Percentiles rank a stretch among this genome's conserved stretches.
These are phyloP conservation scores for Talaromyces verruculosus DNA, from an alignment of 2,329 filamentous ascomycete genomes.

Conservation along the genomic window DNA sequence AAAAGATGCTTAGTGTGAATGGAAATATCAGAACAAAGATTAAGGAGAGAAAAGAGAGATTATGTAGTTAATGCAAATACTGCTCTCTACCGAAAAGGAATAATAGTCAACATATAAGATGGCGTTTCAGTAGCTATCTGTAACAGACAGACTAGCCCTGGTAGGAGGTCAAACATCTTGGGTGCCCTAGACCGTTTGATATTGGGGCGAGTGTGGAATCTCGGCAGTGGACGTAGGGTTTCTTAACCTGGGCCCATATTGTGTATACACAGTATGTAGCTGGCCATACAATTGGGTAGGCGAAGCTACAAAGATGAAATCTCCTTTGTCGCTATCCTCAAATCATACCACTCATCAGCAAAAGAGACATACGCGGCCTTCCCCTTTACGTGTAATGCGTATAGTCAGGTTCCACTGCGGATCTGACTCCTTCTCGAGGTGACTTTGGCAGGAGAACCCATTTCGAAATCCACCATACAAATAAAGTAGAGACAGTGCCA, in stretches of 20 bases:
- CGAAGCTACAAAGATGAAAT: background rate
- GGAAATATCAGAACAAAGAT: background rate
- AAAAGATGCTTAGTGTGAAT: background rate
- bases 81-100: background rate
- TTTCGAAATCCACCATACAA: background rate
- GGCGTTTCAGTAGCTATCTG: constrained; percentile 7
- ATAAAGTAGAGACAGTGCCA: background rate
- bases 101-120: background rate
- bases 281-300: background rate
- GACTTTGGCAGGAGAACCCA: background rate
- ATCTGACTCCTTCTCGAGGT: background rate
- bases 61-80: background rate
- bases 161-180: constrained; percentile 15
- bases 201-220: background rate
- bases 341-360: background rate
- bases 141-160: constrained; percentile 12
- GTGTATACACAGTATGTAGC: background rate
- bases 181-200: constrained; percentile 13
- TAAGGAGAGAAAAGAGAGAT: constrained; percentile 1
- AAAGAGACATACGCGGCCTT: constrained; percentile 1
- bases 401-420: constrained; percentile 2
- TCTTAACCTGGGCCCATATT: background rate
- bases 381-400: constrained; percentile 6
- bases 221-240: background rate
- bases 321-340: background rate